Base-by-base conservation (phyloP, 163 green algal genomes). In the Chloroidium sp. region DNA sequence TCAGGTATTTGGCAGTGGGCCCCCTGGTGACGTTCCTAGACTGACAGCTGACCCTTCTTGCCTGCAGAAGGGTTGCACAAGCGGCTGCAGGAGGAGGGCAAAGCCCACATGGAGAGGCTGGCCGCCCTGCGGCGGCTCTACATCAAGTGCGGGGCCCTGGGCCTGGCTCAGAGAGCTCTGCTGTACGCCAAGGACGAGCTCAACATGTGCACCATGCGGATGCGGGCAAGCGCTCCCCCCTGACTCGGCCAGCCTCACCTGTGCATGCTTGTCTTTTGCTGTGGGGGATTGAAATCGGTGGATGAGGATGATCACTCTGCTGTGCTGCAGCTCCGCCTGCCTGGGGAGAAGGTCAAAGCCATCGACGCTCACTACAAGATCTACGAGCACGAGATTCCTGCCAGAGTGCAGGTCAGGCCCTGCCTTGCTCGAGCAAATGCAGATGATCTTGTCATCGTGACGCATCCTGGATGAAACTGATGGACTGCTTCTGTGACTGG, bases 171-270 rank as follows among this genome's bases (percentile, higher is more conserved):
- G 87, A 88, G 94, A 62, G 78, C 79, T n/a, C 64, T 92, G 79
- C 90, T 98, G 85, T 92, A 96, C 78, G 92, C 92, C 2, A 86
- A 92, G 58, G 95, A 98, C 78, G 95, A 98, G 89, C 88, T 98
- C 80, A 85, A 86, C 4, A 97, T 97, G 94, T 87, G 87, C 12
- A 88, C 83, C 12, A 88, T 88, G 82, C 85, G 93, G n/a, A 93
- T 97, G 58, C 81, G 87, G 2, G 36, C 59, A 59, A 4, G 13
- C 59, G 10, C 14, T 57, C 64, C 64, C 6, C 64, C 64, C 64
- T 6, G 6, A 6, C 8, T 6, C 64, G 6, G 6, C 64, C 64
- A 72, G 6, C 64, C 64, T 10, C 64, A n/a, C 64, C 64, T 72
- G 6, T 10, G 6, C 64, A 10, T 72, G 6, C 64, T 10, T 6